Percentiles rank a stretch among this genome's conserved stretches.
Evolutionary conservation across 306 rosid genomes (phyloP).

Genomic region (Boehmeria nivea): DNA sequence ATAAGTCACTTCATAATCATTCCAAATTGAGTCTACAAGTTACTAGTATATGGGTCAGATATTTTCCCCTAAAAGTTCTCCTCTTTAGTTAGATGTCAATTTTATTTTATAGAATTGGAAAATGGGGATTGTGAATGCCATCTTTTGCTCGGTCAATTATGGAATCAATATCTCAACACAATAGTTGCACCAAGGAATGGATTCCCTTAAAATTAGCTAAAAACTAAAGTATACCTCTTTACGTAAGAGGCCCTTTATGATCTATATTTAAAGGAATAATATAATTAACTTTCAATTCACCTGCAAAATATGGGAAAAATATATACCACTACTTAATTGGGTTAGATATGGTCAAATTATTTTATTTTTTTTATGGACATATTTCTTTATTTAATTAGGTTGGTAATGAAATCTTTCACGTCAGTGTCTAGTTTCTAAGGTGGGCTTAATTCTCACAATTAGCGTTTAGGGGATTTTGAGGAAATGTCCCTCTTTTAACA

Average conservation of each 20-base stretch:
- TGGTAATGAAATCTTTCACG: background rate
- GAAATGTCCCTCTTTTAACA: no score
- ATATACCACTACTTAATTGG: no score
- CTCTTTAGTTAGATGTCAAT: background rate
- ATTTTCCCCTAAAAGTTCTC: constrained; percentile 8
- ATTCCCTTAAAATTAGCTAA: no score
- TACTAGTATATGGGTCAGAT: background rate
- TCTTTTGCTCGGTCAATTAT: constrained; percentile 18
- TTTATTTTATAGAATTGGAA: constrained; percentile 2
- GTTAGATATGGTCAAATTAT: no score
- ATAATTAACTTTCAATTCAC: no score
- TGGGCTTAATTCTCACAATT: no score
- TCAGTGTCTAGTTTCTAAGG: background rate
- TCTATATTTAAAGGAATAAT: no score
- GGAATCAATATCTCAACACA: constrained; percentile 13
- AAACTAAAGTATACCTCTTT: no score
- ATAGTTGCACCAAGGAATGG: background rate
- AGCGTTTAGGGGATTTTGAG: no score
- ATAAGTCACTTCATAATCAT: background rate
- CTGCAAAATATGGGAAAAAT: background rate
- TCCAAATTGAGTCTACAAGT: background rate
- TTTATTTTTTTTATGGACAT: no score
- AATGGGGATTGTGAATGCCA: constrained; percentile 8
- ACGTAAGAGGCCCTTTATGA: background rate
- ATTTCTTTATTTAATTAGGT: no score